phyloP scores from a whole-genome alignment of 78 protist species.

The Protostelium mycophagum region DNA sequence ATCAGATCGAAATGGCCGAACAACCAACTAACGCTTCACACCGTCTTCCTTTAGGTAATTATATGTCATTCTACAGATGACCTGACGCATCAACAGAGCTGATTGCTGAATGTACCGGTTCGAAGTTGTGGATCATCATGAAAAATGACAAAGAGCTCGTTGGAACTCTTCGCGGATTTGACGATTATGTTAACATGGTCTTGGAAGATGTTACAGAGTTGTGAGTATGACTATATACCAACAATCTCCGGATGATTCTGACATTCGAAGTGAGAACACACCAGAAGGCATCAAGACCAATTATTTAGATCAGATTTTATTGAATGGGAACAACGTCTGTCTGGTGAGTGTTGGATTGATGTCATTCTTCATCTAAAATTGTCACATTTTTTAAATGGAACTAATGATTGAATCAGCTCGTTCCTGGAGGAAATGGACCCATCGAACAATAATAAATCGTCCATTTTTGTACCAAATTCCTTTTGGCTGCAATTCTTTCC shows the following conservation, averaged over 20 bases:
- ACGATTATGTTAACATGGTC: conserved; percentile 80
- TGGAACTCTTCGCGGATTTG: conserved; percentile 82
- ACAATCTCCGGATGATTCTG: not conserved
- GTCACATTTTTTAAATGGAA: not conserved
- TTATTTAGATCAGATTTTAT: conserved; percentile 74
- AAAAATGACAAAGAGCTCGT: conserved; percentile 74
- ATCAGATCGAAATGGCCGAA: not conserved
- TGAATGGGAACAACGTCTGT: conserved; percentile 89
- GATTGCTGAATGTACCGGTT: conserved; percentile 77
- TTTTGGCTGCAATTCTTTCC: too few relatives aligned
- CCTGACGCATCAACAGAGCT: conserved; percentile 49
- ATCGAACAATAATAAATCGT: conserved; percentile 2
- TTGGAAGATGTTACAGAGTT: conserved; percentile 76
- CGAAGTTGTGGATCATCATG: conserved; percentile 69
- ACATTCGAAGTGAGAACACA: conserved; percentile 66
- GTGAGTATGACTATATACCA: conserved; percentile 8
- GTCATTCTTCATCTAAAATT: not conserved
- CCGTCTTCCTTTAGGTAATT: not conserved
- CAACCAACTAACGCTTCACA: not conserved
- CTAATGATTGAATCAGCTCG: conserved; percentile 12
- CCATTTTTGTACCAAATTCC: not conserved
- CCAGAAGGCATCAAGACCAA: conserved; percentile 75
- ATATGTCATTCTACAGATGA: not conserved
- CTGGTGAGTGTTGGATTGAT: conserved; percentile 44
- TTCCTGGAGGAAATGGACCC: conserved; percentile 59